Conservation (phyloP, 495 filamentous ascomycete genomes). For the Immersiella caudata region DNA sequence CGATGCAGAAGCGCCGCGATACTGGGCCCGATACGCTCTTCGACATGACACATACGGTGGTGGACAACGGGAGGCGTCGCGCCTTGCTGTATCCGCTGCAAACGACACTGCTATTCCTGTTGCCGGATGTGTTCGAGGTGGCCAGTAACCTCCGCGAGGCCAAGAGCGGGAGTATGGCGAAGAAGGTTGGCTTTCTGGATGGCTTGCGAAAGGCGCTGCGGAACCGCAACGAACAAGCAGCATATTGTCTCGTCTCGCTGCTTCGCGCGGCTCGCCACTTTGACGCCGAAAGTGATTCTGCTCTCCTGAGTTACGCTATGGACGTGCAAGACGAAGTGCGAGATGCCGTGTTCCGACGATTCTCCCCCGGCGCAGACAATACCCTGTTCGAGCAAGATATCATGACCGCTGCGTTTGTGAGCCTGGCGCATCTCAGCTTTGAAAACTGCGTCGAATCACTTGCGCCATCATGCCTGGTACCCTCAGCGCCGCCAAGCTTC, state of each 20-base stretch:
- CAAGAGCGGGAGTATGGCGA: slow-evolving; percentile 59
- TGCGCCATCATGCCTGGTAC: slow-evolving; percentile 54
- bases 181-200: slow-evolving; percentile 65
- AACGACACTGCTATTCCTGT: slow-evolving; percentile 59
- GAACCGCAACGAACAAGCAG: slow-evolving; percentile 60
- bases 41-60: slow-evolving; percentile 61
- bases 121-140: slow-evolving; percentile 67
- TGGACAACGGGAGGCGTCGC: slow-evolving; percentile 55
- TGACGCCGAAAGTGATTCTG: slow-evolving; percentile 59
- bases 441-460: slow-evolving; percentile 58
- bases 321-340: slow-evolving; percentile 67
- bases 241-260: slow-evolving; percentile 62
- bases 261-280: slow-evolving; percentile 64
- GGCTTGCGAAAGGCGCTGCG: slow-evolving; percentile 59
- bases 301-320: slow-evolving; percentile 64
- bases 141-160: slow-evolving; percentile 63
- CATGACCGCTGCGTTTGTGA: slow-evolving; percentile 67
- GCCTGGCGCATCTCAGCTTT: slow-evolving; percentile 59
- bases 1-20: slow-evolving; percentile 59
- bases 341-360: slow-evolving; percentile 63
- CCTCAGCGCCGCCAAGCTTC: slow-evolving; percentile 58
- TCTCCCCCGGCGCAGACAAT: slow-evolving; percentile 48
- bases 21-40: slow-evolving; percentile 64
- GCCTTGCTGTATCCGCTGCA: slow-evolving; percentile 63
- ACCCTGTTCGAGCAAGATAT: slow-evolving; percentile 58